Percentiles rank a stretch among this genome's conserved stretches.
Conservation (phyloP, 441 rosid species). For the Melastoma candidum region DNA sequence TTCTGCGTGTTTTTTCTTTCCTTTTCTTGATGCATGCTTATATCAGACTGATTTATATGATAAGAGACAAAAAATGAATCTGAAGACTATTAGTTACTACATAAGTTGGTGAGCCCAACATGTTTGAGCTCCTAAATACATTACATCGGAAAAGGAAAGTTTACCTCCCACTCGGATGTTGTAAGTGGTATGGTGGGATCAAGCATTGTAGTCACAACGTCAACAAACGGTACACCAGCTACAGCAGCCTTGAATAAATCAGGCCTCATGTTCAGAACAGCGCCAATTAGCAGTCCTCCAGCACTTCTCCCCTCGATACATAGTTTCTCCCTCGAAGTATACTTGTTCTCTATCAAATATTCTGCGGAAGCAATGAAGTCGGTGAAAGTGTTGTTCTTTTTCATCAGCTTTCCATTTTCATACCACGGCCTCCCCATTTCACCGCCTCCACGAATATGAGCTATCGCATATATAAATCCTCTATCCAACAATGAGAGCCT, state of each 20-base stretch:
- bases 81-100: not conserved
- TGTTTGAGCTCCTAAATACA: not conserved
- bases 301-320: conserved; percentile 90
- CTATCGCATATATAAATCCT: conserved; percentile 69
- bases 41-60: too few species aligned
- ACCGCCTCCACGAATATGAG: conserved; percentile 96
- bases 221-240: conserved; percentile 93
- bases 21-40: too few species aligned
- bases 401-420: conserved; percentile 77
- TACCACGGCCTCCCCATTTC: conserved; percentile 99
- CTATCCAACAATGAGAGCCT: conserved; percentile 82
- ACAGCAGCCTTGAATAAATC: conserved; percentile 82
- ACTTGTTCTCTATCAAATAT: conserved; percentile 50
- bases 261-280: conserved; percentile 93
- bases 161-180: conserved; percentile 96
- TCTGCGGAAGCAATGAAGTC: conserved; percentile 84
- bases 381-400: conserved; percentile 78
- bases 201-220: conserved; percentile 87
- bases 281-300: conserved; percentile 83
- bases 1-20: too few species aligned
- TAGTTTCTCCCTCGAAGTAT: conserved; percentile 65
- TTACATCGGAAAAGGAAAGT: conserved; percentile 2
- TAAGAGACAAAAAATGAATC: too few species aligned
- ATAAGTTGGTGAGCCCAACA: not conserved
- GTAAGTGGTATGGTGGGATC: conserved; percentile 93